These are phyloP conservation scores for Fraxinus angustifolia DNA, from an alignment of 305 asterid species.

Conservation along the genomic window DNA sequence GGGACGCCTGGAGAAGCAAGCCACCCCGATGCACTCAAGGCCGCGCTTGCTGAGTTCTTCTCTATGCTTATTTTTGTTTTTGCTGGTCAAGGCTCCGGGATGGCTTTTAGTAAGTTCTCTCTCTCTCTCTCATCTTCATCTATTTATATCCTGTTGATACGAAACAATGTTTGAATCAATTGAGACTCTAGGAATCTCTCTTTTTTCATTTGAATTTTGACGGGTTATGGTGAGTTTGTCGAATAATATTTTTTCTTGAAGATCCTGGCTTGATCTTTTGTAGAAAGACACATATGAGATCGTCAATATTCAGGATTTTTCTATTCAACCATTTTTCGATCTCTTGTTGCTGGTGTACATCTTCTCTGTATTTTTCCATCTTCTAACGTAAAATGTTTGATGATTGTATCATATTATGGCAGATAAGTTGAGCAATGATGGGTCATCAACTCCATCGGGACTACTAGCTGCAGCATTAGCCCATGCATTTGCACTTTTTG, in stretches of 20 bases:
- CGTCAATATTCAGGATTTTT: not conserved
- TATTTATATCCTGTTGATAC: not conserved
- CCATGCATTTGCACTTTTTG: not conserved
- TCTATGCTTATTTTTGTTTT: slow-evolving; percentile 28
- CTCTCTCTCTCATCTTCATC: not conserved
- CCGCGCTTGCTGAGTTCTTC: slow-evolving; percentile 34
- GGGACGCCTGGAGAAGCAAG: slow-evolving; percentile 33
- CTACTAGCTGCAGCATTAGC: not conserved
- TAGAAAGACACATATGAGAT: not conserved
- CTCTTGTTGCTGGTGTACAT: not conserved
- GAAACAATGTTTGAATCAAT: not conserved
- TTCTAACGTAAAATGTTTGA: not conserved
- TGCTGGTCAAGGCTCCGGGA: not conserved
- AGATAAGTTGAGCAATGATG: not conserved
- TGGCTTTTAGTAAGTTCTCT: slow-evolving; percentile 14
- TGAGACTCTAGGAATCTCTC: not conserved
- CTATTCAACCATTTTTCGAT: not conserved
- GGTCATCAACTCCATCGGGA: not conserved
- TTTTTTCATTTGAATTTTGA: not conserved
- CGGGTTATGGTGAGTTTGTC: not conserved
- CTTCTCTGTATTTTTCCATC: not conserved
- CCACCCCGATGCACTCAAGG: slow-evolving; percentile 31
- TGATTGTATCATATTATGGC: not conserved
- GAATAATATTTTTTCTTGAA: too few species aligned
- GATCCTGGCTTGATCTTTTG: not conserved